Conservation (phyloP, 768 basidiomycete species). For the Daedaleopsis sinensis region DNA sequence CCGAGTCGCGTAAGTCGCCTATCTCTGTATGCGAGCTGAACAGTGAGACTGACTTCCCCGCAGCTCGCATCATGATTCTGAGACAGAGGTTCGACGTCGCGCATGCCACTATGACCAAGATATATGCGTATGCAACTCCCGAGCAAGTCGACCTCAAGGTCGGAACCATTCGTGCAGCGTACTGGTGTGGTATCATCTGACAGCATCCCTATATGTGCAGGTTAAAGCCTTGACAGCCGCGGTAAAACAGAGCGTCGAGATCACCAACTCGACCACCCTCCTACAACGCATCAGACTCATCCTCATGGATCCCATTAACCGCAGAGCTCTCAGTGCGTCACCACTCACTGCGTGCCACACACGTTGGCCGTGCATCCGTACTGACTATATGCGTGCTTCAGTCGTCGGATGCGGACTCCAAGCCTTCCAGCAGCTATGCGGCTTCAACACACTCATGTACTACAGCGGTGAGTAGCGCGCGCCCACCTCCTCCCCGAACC, state of each 20-base stretch:
- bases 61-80: conserved; percentile 68
- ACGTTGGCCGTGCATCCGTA: too few species aligned
- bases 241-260: conserved; percentile 63
- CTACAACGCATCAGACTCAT: conserved; percentile 57
- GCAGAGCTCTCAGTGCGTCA: conserved; percentile 67
- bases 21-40: too few species aligned
- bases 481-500: background rate
- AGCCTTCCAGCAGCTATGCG: conserved; percentile 82
- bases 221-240: conserved; percentile 61
- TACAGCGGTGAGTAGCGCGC: conserved; percentile 23
- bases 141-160: conserved; percentile 72
- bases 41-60: background rate
- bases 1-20: conserved; percentile 69
- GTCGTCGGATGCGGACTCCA: conserved; percentile 82
- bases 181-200: too few species aligned
- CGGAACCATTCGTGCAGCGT: background rate
- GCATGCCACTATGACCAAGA: conserved; percentile 56
- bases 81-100: conserved; percentile 55
- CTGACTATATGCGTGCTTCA: conserved; percentile 28
- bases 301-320: conserved; percentile 57
- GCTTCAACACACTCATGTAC: conserved; percentile 67
- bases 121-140: conserved; percentile 67
- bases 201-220: conserved; percentile 30
- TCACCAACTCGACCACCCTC: conserved; percentile 64
- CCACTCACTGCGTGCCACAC: too few species aligned